Percentiles rank a stretch among this genome's conserved stretches.
Evolutionary conservation across 495 filamentous ascomycete species (phyloP).

Genomic region (Lasiosphaeria hispida): DNA sequence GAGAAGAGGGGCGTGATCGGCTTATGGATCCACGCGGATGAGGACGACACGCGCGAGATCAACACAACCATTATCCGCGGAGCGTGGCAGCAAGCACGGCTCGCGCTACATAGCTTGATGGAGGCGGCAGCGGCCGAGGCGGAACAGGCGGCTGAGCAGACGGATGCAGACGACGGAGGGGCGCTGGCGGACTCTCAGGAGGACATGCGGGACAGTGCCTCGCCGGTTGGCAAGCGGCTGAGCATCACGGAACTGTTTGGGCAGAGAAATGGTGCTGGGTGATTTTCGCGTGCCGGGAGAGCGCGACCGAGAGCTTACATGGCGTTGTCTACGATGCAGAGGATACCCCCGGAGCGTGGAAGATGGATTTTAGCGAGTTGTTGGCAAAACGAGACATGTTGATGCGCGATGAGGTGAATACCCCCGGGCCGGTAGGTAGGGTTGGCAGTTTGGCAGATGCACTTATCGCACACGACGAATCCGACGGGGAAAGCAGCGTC

Average conservation of each 20-base stretch:
- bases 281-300: too few species aligned
- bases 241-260: slow-evolving; percentile 37
- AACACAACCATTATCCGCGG: slow-evolving; percentile 37
- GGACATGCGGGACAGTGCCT: not conserved
- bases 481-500: too few species aligned
- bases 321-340: too few species aligned
- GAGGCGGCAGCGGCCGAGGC: slow-evolving; percentile 8
- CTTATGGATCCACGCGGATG: slow-evolving; percentile 48
- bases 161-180: slow-evolving; percentile 10
- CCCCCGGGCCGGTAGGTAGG: too few species aligned
- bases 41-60: slow-evolving; percentile 38
- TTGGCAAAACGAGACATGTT: too few species aligned
- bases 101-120: slow-evolving; percentile 19
- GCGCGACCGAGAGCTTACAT: too few species aligned
- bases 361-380: too few species aligned
- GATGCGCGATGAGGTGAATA: too few species aligned
- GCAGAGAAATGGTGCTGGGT: slow-evolving; percentile 17
- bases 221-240: slow-evolving; percentile 24
- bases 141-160: slow-evolving; percentile 10
- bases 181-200: slow-evolving; percentile 5
- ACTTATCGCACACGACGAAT: too few species aligned
- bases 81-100: slow-evolving; percentile 38
- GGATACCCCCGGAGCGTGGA: too few species aligned
- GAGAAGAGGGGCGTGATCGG: slow-evolving; percentile 35
- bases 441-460: too few species aligned